Base-by-base conservation (phyloP, 1,139 yeast genomes). In the Diutina ranongensis region DNA sequence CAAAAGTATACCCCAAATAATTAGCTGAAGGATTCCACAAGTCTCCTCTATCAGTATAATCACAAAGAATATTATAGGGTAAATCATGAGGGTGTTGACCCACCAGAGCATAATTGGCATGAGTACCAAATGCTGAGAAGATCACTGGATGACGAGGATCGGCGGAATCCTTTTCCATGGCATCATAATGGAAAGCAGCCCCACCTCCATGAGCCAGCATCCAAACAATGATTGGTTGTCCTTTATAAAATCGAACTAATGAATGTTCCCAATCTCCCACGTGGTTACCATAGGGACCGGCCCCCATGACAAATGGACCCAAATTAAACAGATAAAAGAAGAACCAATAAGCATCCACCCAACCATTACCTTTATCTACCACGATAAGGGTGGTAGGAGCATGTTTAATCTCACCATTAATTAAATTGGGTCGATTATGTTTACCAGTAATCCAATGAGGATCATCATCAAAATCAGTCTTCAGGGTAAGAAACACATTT, bases 121-220 rank as follows among this genome's bases (percentile, higher is more conserved):
- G 98, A 0, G 98, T 92, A 0, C 98, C 98, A 51, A 96, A 68
- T 0, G 97, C 97, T 35, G 94, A 78, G 60, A 84, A 92, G 2
- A 92, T 74, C 15, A 88, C 73, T 0, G 97, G 97, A 51, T 71
- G 74, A 46, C 55, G 65, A 3, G 63, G 57, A 45, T 69, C 68
- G 12, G 63, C 51, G 46, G 76, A 78, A 48, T 74, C 73, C 57
- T 83, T 84, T 57, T 88, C 96, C 28, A 31, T 21, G 50, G 88
- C 64, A 27, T 87, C 83, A 58, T 80, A 89, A 52, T 73, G 72
- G 60, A 83, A 92, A 0, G 95, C 97, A 20, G 89, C 83, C 3
- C 98, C 98, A 10, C 97, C 97, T 1, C 97, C 95, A 62, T 92
- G 98, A 1, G 97, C 97, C 28, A 94, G 83, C 94, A 92, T 85